Evolutionary conservation across 2,329 filamentous ascomycete genomes (phyloP), one percentile per base, ranked within the genome.

Genomic region (Immersiporthe knoxdaviesiana): DNA sequence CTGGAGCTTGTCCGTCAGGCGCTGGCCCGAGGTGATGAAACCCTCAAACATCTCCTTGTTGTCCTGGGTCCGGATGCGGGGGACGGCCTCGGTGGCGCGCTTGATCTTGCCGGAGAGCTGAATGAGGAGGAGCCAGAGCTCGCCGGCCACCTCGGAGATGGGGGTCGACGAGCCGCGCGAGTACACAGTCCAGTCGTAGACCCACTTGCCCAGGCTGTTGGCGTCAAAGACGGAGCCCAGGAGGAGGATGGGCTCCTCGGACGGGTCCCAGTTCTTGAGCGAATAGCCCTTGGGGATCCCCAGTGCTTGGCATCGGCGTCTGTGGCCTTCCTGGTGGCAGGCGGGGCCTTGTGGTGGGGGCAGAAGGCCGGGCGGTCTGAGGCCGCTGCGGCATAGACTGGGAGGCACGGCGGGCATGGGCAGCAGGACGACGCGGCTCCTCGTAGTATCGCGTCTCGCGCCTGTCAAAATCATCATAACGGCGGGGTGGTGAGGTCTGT

Each of bases 161-260:
- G 94, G 92, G 14, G 92, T 93, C 54, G 88, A 88, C 18, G 93
- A 88, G 50, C 93, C 93, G 74, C 97, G 90, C 78, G 91, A 90
- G 83, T 93, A 97, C 72, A 97, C 93, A 24, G 96, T 97, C 96
- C 96, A 99, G 85, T 98, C 96, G 81, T 97, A 99, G 77, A 99
- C 97, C 96, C 96, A 99, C 82, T 97, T 97, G 77, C 96, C 96
- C 39, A 99, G 87, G 35, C 93, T 97, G 86, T 98, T 97, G 77
- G 95, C 93, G 78, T 98, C 96, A 77, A 98, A 98, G 68, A 98
- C 96, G 77, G 93, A 97, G 64, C 96, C 96, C 30, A 98, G 87
- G 35, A 99, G 88, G 78, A 97, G 90, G 78, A 99, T 97, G 65
- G 96, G 96, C 74, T 94, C 90, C 83, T 98, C 95, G 37, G 89